Evolutionary conservation across 345 rosid species (phyloP), one percentile per base, ranked within the genome.

Genomic region (Sonneratia caseolaris): DNA sequence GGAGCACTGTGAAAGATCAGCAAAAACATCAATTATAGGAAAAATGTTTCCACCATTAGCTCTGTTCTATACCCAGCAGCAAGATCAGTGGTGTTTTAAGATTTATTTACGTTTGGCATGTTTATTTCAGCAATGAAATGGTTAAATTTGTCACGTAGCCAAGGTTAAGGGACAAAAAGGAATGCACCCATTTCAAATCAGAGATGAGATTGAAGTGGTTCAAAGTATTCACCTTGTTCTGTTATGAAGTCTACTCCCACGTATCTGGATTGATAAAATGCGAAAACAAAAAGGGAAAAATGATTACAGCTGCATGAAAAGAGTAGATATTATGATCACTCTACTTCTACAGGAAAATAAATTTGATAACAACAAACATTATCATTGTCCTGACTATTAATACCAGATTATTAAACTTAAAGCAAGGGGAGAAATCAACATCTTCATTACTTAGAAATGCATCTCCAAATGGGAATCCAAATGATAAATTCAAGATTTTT

Each of bases 221-320:
- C 14, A 62, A 76, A 76, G 32, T 48, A 79, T 62, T 68, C 70
- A 96, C 99, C 98, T 96, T 69, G 94, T 81, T 72, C 98, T 88
- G 78, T 85, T 96, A 76, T 96, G 98, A 68, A 96, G 94, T 83
- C 88, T 96, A 81, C 99, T 86, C 77, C 99, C 97, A 48, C 99
- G 96, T 77, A 96, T 81, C 99, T 96, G 86, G 62, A 74, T 68
- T 76, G 64, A 77, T 66, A 35, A 36, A 66, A 22, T 37, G 68
- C 62, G 56, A 70, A 16, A 69, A 36, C 7, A 66, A 67, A 14
- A 48, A 32, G 7, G 47, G 19, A 56, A 27, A 35, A 56, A n/a
- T 70, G 16, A 37, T 56, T 70, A 56, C 27, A 42, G 51, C 64
- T 9, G 15, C 43, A 40, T 59, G 18, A 7, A 56, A 57, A 36